phyloP scores from a whole-genome alignment of 306 rosid species.

The Fragaria iinumae region DNA sequence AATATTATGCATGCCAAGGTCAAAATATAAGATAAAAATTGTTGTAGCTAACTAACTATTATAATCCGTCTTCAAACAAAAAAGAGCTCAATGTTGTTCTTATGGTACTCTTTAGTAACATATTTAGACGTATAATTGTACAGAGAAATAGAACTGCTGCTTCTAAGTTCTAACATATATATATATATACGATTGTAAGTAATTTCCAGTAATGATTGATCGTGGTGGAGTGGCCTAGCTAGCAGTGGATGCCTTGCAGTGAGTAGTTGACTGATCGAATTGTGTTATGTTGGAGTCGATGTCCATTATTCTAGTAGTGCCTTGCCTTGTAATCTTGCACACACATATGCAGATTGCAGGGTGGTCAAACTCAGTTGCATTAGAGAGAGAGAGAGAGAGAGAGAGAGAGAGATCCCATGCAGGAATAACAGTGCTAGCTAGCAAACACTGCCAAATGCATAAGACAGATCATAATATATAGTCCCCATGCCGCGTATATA shows the following conservation, averaged over 20 bases:
- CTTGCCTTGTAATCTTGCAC: not conserved
- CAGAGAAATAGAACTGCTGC: no score
- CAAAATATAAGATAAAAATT: not conserved
- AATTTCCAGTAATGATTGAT: no score
- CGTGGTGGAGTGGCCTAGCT: not conserved
- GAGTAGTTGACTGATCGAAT: not conserved
- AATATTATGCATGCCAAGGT: conserved; percentile 1
- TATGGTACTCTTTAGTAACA: no score
- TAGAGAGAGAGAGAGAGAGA: not conserved
- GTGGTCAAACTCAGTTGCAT: not conserved
- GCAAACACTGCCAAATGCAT: conserved; percentile 2
- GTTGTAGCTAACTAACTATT: not conserved
- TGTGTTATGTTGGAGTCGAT: not conserved
- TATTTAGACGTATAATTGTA: no score
- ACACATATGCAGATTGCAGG: not conserved
- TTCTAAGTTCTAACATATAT: no score
- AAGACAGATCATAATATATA: not conserved
- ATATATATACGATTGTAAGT: no score
- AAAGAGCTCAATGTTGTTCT: no score
- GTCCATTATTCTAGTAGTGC: not conserved
- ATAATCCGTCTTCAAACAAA: not conserved
- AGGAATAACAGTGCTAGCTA: not conserved
- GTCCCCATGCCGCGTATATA: not conserved
- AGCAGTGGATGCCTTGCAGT: not conserved
- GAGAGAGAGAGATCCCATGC: not conserved